Evolutionary conservation across 2,329 filamentous ascomycete genomes (phyloP).

Genomic region (Trichophaea hybrida): DNA sequence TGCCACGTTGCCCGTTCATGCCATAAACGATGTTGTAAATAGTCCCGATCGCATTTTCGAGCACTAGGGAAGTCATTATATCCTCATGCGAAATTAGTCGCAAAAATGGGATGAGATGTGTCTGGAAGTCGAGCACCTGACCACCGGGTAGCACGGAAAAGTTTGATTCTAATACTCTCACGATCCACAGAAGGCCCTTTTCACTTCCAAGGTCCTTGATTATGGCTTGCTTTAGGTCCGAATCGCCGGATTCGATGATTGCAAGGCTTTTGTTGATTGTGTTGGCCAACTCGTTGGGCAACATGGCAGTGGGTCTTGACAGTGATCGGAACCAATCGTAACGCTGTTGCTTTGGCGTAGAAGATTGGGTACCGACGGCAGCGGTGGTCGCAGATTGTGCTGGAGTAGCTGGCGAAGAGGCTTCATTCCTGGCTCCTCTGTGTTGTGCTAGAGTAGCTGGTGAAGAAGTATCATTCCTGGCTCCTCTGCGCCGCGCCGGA

Average conservation of each 20-base stretch:
- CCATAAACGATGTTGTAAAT: slow-evolving; percentile 28
- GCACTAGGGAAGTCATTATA: slow-evolving; percentile 22
- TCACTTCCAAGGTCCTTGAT: slow-evolving; percentile 22
- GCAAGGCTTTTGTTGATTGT: slow-evolving; percentile 12
- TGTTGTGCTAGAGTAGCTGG: too few relatives aligned
- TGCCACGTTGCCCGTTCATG: slow-evolving; percentile 21
- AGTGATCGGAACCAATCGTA: slow-evolving; percentile 8
- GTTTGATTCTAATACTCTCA: slow-evolving; percentile 15
- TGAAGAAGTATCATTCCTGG: too few relatives aligned
- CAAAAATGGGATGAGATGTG: slow-evolving; percentile 25
- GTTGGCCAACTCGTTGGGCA: slow-evolving; percentile 10
- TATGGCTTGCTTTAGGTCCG: slow-evolving; percentile 20
- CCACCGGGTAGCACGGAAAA: background rate
- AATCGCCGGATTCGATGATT: slow-evolving; percentile 14
- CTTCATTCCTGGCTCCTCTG: too few relatives aligned
- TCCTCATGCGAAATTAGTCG: slow-evolving; percentile 25
- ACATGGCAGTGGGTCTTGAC: background rate
- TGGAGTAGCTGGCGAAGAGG: too few relatives aligned
- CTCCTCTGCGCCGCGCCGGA: too few relatives aligned
- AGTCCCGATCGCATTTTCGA: slow-evolving; percentile 27
- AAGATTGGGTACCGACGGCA: too few relatives aligned
- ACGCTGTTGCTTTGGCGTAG: background rate
- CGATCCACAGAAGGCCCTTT: slow-evolving; percentile 19
- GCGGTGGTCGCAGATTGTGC: too few relatives aligned
- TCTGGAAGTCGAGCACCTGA: background rate